Percentiles rank a stretch among this genome's conserved stretches.
Conservation (phyloP, 2,329 filamentous ascomycete genomes). For the Aspergillus flavus region DNA sequence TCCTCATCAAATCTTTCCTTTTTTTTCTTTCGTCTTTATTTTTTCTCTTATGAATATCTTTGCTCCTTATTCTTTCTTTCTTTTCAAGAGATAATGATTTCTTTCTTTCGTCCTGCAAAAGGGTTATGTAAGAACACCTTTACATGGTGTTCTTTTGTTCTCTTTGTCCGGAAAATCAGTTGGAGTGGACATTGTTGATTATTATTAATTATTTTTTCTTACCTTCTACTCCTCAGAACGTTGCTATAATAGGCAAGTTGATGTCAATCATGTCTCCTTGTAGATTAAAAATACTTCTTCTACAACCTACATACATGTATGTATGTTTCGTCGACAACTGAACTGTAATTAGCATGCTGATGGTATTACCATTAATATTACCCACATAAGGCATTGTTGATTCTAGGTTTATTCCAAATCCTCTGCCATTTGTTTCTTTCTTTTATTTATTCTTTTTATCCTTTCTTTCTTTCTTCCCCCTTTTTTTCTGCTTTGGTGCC, state of each 20-base stretch:
- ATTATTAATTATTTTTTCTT: background rate
- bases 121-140: background rate
- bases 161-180: background rate
- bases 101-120: background rate
- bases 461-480: background rate
- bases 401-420: slow-evolving; percentile 3
- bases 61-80: background rate
- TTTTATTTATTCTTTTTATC: background rate
- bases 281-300: slow-evolving; percentile 1
- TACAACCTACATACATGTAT: background rate
- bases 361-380: slow-evolving; percentile 1
- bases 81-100: background rate
- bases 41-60: background rate
- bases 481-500: background rate
- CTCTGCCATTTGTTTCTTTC: background rate
- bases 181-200: background rate
- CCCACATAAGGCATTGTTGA: slow-evolving; percentile 4
- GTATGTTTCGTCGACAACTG: slow-evolving; percentile 4
- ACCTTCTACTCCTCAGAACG: background rate
- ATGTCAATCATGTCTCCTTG: background rate
- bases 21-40: background rate
- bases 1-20: background rate
- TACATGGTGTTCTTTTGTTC: background rate
- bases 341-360: slow-evolving; percentile 1
- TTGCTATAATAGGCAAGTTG: slow-evolving; percentile 3